Evolutionary conservation across 2,329 filamentous ascomycete species (phyloP).

Genomic region (Xenoacremonium recifei): DNA sequence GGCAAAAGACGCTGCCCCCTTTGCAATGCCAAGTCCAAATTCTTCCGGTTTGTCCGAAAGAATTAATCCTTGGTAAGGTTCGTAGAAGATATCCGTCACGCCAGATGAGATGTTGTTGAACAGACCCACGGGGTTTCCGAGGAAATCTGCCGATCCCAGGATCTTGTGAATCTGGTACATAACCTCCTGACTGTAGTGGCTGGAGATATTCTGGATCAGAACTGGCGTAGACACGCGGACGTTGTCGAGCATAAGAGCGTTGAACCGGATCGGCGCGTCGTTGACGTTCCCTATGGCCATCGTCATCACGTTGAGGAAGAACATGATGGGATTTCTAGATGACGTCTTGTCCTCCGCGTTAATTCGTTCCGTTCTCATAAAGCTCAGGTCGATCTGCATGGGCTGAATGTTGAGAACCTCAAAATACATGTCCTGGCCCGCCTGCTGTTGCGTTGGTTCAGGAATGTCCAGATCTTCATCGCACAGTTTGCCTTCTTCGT

Average conservation of each 20-base stretch:
- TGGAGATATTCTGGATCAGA: conserved; percentile 81
- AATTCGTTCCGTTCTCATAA: conserved; percentile 93
- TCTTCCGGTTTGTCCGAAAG: conserved; percentile 95
- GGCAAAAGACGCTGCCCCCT: conserved; percentile 93
- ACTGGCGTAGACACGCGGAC: conserved; percentile 85
- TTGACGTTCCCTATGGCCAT: conserved; percentile 99
- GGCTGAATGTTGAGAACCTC: conserved; percentile 95
- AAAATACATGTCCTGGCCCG: conserved; percentile 95
- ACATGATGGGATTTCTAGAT: conserved; percentile 93
- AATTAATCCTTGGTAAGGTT: conserved; percentile 96
- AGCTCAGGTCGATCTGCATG: conserved; percentile 96
- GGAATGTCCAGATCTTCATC: conserved; percentile 90
- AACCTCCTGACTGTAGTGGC: conserved; percentile 95
- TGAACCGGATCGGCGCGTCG: conserved; percentile 90
- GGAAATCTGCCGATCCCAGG: conserved; percentile 92
- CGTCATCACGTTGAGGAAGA: conserved; percentile 96
- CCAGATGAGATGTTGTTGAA: conserved; percentile 99
- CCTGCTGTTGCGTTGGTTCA: conserved; percentile 80
- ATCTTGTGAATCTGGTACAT: conserved; percentile 97
- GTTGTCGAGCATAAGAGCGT: conserved; percentile 92
- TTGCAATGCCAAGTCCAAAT: conserved; percentile 90
- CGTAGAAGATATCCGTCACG: conserved; percentile 97
- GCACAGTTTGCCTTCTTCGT: conserved; percentile 81
- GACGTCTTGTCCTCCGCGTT: conserved; percentile 95
- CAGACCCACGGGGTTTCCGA: conserved; percentile 93